Percentiles rank a stretch among this genome's conserved stretches.
Conservation (phyloP, 2,329 filamentous ascomycete species). For the Cryoendolithus antarcticus region DNA sequence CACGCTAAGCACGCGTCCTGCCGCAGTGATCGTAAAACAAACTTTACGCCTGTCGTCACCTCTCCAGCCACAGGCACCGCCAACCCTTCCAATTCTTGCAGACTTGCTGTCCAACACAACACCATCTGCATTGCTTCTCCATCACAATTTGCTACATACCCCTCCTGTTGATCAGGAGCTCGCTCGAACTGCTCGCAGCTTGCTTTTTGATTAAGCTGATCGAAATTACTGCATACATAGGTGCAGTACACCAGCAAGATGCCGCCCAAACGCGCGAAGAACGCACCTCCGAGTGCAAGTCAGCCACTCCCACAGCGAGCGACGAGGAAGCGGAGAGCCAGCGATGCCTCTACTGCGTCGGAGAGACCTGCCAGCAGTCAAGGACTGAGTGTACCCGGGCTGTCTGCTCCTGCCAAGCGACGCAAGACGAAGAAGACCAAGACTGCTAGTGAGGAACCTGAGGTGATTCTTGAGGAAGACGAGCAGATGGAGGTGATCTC, state of each 20-base stretch:
- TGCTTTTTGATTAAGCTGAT: too few species aligned
- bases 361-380: conserved; percentile 14
- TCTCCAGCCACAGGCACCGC: too few species aligned
- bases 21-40: too few species aligned
- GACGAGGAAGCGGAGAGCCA: conserved; percentile 15
- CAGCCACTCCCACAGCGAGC: conserved; percentile 9
- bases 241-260: conserved; percentile 6
- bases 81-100: too few species aligned
- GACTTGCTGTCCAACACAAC: too few species aligned
- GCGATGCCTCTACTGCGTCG: conserved; percentile 15
- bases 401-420: conserved; percentile 12
- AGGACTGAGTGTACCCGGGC: conserved; percentile 1
- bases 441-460: conserved; percentile 11
- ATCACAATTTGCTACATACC: too few species aligned
- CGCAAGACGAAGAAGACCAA: conserved; percentile 11
- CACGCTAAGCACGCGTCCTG: too few species aligned
- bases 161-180: too few species aligned
- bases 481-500: conserved; percentile 11
- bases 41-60: too few species aligned
- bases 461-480: conserved; percentile 17
- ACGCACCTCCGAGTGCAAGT: conserved; percentile 6
- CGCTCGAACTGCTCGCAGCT: too few species aligned
- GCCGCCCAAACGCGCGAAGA: conserved; percentile 15
- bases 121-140: too few species aligned
- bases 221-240: too few species aligned